Base-by-base conservation (phyloP, 495 filamentous ascomycete genomes). In the Poronia punctata region DNA sequence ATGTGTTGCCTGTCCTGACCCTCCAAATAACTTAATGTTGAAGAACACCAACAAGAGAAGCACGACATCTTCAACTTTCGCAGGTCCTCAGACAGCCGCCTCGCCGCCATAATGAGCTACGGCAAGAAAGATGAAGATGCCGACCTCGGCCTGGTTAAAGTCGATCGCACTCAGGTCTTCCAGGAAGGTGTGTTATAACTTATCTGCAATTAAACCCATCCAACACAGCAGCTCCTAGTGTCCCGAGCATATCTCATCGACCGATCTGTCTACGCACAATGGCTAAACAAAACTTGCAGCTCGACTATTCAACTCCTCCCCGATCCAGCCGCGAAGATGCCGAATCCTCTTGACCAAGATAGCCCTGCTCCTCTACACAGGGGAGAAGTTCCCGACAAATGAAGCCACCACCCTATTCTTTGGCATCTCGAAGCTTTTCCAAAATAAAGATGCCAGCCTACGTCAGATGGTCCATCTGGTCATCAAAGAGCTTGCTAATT, bases 381-480 rank as follows among this genome's bases (percentile, higher is more conserved):
- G 93, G 46, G 92, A 99, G 72, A 83, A 79, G 50, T 97, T 97
- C 72, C 92, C 89, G 28, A 88, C 83, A 49, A 92, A 93, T 53
- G 92, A 99, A 75, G 92, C 92, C 48, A 99, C 92, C 20, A 87
- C 86, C 30, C 85, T 99, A 43, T 99, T 99, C 77, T 97, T 99
- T 67, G 88, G 90, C 46, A 97, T 99, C 62, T 95, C 89, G 45
- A 99, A 99, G 71, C 80, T 99, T 43, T 99, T 99, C 74, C 92
- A 99, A 69, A 96, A 96, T 66, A 95, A 95, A 64, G 92, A 99
- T 79, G 86, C 89, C 51, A 88, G 86, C 48, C 75, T 99, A 63
- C 88, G 92, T 54, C 92, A 99, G 71, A 97, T 97, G 90, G 90
- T 99, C 24, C 95, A 97, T 69, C 74, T 98, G 21, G 81, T 95